Base-by-base conservation (phyloP, 2,329 filamentous ascomycete species). In the Fusarium coffeatum region DNA sequence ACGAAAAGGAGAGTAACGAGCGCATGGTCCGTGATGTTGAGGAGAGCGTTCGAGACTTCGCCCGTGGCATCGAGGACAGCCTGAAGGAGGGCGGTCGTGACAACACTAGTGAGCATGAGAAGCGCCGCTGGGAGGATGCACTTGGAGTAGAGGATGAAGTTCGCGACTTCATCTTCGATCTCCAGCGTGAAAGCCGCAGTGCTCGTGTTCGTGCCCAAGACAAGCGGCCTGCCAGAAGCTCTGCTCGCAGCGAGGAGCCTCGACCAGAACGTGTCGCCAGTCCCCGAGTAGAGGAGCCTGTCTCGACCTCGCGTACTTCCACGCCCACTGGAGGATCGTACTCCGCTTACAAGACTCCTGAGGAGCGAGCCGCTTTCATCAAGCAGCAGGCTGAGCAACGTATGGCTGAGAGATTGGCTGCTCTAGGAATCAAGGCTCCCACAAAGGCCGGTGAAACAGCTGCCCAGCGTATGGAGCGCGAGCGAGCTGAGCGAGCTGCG, bases 21-120 rank as follows among this genome's bases (percentile, higher is more conserved):
- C 90, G 92, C 60, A 98, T 99, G 95, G 95, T 97, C 25, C 90
- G 90, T 56, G 96, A 99, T 80, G 95, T 99, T 3, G 96, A 99
- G 78, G 96, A 98, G 45, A 97, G 94, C 75, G 94, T 98, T 47
- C 90, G 90, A 28, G 94, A 97, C 58, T 98, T 97, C 77, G 89
- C 93, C 53, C 89, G 87, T 47, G 90, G 93, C 67, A 89, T 99
- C 51, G 94, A 98, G 78, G 92, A 96, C 72, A 94, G 85, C 75
- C 87, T 99, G 27, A 96, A 96, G 77, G 93, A 97, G 59, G 92
- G 91, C 43, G 88, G 85, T 43, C 88, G 92, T 66, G 92, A 90
- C 73, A 90, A 90, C 41, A 89, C 90, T 5, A 93, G 90, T 67
- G 93, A 98, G 80, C 94, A 98, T 78, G 96, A 99, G 83, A 90